Evolutionary conservation across 345 rosid species (phyloP).

Genomic region (Mangifera indica): DNA sequence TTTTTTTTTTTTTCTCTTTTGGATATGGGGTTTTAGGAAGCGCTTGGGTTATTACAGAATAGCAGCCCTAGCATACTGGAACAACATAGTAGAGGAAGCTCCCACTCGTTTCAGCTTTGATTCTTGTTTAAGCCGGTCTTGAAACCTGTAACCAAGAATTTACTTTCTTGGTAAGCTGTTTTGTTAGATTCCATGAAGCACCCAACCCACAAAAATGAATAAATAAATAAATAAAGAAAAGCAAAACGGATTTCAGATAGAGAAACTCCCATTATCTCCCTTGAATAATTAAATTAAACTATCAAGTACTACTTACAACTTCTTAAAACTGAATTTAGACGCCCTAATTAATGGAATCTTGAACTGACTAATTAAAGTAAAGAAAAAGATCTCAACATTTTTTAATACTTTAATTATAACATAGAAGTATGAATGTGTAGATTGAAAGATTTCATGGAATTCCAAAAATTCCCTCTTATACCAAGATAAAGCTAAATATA

Average conservation of each 20-base stretch:
- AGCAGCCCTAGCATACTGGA: slow-evolving; percentile 20
- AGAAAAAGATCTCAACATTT: slow-evolving; percentile 12
- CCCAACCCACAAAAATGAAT: not conserved
- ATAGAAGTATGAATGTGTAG: not conserved
- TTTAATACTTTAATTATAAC: not conserved
- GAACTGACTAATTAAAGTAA: slow-evolving; percentile 24
- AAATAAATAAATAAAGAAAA: not conserved
- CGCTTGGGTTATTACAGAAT: slow-evolving; percentile 25
- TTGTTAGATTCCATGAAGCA: slow-evolving; percentile 27
- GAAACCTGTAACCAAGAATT: slow-evolving; percentile 58
- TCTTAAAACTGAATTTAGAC: slow-evolving; percentile 19
- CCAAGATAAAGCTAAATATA: slow-evolving; percentile 25
- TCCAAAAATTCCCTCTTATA: slow-evolving; percentile 39
- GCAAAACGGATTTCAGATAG: slow-evolving; percentile 8
- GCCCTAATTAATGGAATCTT: slow-evolving; percentile 28
- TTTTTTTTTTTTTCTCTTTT: slow-evolving; percentile 9
- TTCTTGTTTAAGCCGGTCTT: slow-evolving; percentile 57
- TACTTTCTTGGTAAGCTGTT: slow-evolving; percentile 21
- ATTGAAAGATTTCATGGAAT: slow-evolving; percentile 27
- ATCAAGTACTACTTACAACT: not conserved
- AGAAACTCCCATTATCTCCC: not conserved
- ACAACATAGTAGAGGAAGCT: slow-evolving; percentile 30
- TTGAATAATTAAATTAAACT: not conserved
- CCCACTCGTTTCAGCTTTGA: slow-evolving; percentile 27
- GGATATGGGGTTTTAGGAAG: too few species aligned